A percentile compares a stretch with the other conserved stretches of the same genome.
phyloP scores from a whole-genome alignment of 164 flowering plant genomes.

The Umbilicus rupestris region DNA sequence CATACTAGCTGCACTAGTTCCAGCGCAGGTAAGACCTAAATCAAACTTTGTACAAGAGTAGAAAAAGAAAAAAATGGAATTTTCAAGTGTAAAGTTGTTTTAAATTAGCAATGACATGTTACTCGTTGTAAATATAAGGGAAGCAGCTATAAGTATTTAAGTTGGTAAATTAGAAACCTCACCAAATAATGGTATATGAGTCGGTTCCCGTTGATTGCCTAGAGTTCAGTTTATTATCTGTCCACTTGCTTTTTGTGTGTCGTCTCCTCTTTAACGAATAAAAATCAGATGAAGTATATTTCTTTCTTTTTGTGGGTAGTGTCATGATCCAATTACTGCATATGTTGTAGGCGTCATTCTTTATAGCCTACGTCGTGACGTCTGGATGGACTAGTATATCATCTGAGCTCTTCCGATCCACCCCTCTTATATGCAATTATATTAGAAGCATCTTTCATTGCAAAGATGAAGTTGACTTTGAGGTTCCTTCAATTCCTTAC shows the following conservation, averaged over 20 bases:
- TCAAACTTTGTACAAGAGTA: neutral
- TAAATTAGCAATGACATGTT: no score
- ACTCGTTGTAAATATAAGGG: no score
- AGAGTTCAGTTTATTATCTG: no score
- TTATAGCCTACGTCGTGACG: conserved; percentile 56
- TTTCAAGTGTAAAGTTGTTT: no score
- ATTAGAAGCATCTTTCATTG: conserved; percentile 8
- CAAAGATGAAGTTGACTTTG: conserved; percentile 19
- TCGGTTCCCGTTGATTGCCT: no score
- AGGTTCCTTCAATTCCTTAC: conserved; percentile 32
- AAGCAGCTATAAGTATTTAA: no score
- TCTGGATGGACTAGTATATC: conserved; percentile 55
- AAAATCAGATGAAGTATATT: no score
- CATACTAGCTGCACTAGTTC: conserved; percentile 66
- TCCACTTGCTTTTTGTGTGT: no score
- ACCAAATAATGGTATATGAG: no score
- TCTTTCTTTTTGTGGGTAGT: neutral
- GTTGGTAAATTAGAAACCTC: no score
- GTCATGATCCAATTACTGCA: neutral
- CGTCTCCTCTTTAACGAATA: no score
- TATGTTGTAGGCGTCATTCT: conserved; percentile 39
- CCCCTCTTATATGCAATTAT: conserved; percentile 21
- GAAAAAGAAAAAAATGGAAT: neutral
- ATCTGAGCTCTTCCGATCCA: conserved; percentile 35
- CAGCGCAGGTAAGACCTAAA: conserved; percentile 56